Evolutionary conservation across 108 stramenopile species (phyloP).

Genomic region (Heterococcus sp.): DNA sequence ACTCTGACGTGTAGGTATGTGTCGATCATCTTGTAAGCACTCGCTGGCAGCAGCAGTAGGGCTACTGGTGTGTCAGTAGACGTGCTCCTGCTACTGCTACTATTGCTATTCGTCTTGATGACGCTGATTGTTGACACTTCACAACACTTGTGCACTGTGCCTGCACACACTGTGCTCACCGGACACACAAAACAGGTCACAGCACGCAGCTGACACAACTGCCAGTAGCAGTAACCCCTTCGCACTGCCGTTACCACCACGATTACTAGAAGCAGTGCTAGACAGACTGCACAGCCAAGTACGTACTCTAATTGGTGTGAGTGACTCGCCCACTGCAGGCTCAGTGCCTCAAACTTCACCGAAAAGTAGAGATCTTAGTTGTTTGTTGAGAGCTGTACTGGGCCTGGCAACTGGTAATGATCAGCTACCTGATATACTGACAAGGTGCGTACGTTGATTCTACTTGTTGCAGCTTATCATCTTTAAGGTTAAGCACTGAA

Average conservation of each 20-base stretch:
- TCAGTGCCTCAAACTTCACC: too few species aligned
- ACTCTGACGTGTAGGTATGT: background rate
- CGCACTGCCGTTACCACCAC: background rate
- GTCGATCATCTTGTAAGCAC: background rate
- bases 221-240: too few species aligned
- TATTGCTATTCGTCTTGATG: too few species aligned
- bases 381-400: background rate
- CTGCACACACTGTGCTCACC: background rate
- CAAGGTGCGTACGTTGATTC: background rate
- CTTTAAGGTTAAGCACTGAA: background rate
- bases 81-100: background rate
- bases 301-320: background rate
- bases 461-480: too few species aligned
- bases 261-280: background rate
- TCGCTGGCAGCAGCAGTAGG: background rate
- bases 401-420: background rate
- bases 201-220: too few species aligned
- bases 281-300: background rate
- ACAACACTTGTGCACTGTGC: background rate
- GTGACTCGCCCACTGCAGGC: too few species aligned
- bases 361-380: background rate
- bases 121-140: background rate
- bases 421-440: background rate
- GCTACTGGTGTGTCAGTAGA: background rate
- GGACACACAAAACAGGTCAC: too few species aligned